phyloP scores from a whole-genome alignment of 2,329 filamentous ascomycete genomes.

The Cercospora sp. region DNA sequence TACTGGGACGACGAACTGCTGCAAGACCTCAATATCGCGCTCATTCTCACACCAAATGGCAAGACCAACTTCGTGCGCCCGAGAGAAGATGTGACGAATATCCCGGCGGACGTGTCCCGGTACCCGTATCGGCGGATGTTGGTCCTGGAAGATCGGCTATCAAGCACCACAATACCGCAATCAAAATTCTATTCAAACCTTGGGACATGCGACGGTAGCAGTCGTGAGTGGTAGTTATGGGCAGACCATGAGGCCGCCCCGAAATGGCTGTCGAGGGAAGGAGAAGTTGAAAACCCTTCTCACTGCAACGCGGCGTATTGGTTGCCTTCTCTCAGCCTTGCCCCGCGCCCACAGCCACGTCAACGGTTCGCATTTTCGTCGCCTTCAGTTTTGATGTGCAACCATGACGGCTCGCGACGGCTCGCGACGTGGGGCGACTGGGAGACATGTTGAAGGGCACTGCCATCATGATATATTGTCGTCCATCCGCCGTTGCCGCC shows the following conservation, averaged over 20 bases:
- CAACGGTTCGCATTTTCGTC: not conserved
- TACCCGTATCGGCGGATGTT: not conserved
- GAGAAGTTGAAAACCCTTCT: no score
- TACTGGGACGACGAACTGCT: not conserved
- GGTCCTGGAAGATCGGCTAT: not conserved
- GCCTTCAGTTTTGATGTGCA: no score
- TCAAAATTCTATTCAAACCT: not conserved
- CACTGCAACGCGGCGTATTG: no score
- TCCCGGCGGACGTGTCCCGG: not conserved
- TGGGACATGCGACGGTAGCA: not conserved
- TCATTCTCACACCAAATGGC: not conserved
- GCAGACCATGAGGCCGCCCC: not conserved
- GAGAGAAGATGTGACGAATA: not conserved
- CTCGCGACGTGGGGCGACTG: no score
- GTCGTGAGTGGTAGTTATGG: not conserved
- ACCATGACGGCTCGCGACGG: no score
- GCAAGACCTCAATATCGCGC: slow-evolving; percentile 11
- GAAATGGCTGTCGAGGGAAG: no score
- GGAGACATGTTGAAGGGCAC: not conserved
- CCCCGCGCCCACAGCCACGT: not conserved
- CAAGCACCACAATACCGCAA: not conserved
- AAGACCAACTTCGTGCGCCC: not conserved
- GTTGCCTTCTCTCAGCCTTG: no score
- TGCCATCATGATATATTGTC: not conserved
- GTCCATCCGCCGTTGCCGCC: not conserved